Conservation (phyloP, 768 basidiomycete species). For the Suillus ampliporus region DNA sequence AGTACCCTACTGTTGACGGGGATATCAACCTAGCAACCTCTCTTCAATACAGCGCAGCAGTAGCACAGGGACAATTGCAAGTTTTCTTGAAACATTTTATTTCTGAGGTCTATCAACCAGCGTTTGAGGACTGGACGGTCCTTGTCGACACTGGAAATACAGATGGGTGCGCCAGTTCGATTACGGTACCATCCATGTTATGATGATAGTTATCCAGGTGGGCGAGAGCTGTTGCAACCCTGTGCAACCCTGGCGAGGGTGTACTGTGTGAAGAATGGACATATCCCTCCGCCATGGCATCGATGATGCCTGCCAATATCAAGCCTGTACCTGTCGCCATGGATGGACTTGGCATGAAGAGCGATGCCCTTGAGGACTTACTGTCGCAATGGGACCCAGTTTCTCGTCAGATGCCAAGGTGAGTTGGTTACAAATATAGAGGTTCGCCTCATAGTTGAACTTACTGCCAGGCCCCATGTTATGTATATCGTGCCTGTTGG, state of each 20-base stretch:
- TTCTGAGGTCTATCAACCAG: constrained; percentile 55
- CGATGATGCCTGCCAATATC: constrained; percentile 43
- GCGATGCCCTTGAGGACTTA: constrained; percentile 59
- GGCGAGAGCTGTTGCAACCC: constrained; percentile 59
- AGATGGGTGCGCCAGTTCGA: constrained; percentile 49
- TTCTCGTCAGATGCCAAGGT: constrained; percentile 61
- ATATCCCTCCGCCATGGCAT: constrained; percentile 63
- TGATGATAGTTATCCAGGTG: constrained; percentile 38
- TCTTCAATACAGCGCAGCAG: constrained; percentile 66
- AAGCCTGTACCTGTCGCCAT: constrained; percentile 61
- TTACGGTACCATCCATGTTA: constrained; percentile 9
- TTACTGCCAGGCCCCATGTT: constrained; percentile 60
- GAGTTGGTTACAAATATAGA: constrained; percentile 15
- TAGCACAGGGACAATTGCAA: constrained; percentile 34
- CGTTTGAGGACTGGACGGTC: constrained; percentile 62
- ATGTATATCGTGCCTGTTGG: constrained; percentile 82
- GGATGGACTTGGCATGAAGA: constrained; percentile 75
- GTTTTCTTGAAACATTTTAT: constrained; percentile 38
- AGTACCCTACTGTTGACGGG: constrained; percentile 52
- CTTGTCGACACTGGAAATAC: constrained; percentile 73
- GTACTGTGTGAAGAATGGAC: constrained; percentile 73
- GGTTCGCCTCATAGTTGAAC: constrained; percentile 2
- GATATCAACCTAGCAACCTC: constrained; percentile 65
- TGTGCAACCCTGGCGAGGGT: constrained; percentile 71
- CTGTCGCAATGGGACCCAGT: constrained; percentile 71